A percentile compares a stretch with the other conserved stretches of the same genome.
These are phyloP conservation scores for Globisporangium apiculatum DNA, from an alignment of 352 stramenopile genomes.

Conservation along the genomic window DNA sequence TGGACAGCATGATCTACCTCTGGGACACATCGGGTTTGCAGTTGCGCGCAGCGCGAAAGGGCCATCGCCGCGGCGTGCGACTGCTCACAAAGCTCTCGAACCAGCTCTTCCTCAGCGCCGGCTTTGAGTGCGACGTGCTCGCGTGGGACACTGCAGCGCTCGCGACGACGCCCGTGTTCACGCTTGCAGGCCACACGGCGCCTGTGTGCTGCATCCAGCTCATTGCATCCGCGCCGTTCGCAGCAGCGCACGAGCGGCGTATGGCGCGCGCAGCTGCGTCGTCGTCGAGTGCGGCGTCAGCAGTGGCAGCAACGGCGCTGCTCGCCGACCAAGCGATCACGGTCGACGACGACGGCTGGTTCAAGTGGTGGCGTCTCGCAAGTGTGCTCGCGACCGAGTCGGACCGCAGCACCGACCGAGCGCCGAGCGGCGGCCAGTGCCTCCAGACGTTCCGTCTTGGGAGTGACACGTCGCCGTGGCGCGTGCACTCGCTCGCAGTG, in stretches of 20 bases:
- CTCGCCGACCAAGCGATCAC: conserved; percentile 66
- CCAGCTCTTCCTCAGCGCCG: conserved; percentile 64
- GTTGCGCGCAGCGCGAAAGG: conserved; percentile 35
- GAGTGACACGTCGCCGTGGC: conserved; percentile 65
- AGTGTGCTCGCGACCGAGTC: conserved; percentile 52
- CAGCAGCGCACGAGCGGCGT: conserved; percentile 3
- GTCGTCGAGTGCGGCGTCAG: conserved; percentile 6
- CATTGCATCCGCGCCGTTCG: conserved; percentile 29
- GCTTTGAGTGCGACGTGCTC: conserved; percentile 71
- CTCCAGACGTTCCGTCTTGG: conserved; percentile 65
- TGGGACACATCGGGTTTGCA: conserved; percentile 57
- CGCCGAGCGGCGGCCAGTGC: conserved; percentile 49
- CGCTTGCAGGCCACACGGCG: conserved; percentile 54
- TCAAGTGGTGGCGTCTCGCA: conserved; percentile 76
- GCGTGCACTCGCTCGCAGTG: conserved; percentile 49
- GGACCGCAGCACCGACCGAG: conserved; percentile 35
- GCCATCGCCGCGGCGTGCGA: conserved; percentile 56
- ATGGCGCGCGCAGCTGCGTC: background rate
- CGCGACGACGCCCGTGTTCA: conserved; percentile 55
- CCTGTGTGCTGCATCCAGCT: conserved; percentile 66
- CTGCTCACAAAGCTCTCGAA: conserved; percentile 54
- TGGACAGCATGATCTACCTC: conserved; percentile 69
- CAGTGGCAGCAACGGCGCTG: conserved; percentile 16
- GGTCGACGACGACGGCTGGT: conserved; percentile 75
- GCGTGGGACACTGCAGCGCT: conserved; percentile 67